Conservation (phyloP, 179 eudicot species). For the Dionaea muscipula region DNA sequence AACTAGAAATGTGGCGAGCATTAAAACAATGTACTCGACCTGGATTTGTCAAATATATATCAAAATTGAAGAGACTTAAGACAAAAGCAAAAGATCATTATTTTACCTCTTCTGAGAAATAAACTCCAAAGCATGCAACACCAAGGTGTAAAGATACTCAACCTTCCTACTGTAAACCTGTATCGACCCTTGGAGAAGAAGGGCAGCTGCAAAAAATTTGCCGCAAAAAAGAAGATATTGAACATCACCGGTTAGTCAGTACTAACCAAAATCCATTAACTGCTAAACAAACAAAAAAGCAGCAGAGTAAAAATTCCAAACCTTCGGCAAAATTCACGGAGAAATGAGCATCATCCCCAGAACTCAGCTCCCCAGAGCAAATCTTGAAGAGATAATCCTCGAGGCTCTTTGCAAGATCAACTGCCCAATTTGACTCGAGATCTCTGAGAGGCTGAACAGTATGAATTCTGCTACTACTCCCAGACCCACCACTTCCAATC, state of each 20-base stretch:
- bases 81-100: slow-evolving; percentile 4
- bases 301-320: slow-evolving; percentile 9
- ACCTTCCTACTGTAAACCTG: slow-evolving; percentile 91
- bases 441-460: slow-evolving; percentile 64
- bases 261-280: slow-evolving; percentile 5
- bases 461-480: slow-evolving; percentile 22
- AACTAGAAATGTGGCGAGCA: not conserved
- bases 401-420: slow-evolving; percentile 74
- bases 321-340: slow-evolving; percentile 80
- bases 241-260: not conserved
- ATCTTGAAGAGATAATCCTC: slow-evolving; percentile 80
- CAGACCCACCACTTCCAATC: slow-evolving; percentile 5
- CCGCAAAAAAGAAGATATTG: not conserved
- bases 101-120: slow-evolving; percentile 66
- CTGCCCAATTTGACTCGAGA: slow-evolving; percentile 79
- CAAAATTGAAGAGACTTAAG: not conserved
- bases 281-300: not conserved
- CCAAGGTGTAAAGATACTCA: slow-evolving; percentile 82
- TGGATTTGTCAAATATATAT: slow-evolving; percentile 1
- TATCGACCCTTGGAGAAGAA: slow-evolving; percentile 77
- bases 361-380: slow-evolving; percentile 70
- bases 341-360: slow-evolving; percentile 27
- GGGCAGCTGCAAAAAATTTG: slow-evolving; percentile 53
- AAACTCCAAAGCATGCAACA: slow-evolving; percentile 69
- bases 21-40: too few relatives aligned